Conservation (phyloP, 148 eudicot genomes). For the Chenopodium quinoa region DNA sequence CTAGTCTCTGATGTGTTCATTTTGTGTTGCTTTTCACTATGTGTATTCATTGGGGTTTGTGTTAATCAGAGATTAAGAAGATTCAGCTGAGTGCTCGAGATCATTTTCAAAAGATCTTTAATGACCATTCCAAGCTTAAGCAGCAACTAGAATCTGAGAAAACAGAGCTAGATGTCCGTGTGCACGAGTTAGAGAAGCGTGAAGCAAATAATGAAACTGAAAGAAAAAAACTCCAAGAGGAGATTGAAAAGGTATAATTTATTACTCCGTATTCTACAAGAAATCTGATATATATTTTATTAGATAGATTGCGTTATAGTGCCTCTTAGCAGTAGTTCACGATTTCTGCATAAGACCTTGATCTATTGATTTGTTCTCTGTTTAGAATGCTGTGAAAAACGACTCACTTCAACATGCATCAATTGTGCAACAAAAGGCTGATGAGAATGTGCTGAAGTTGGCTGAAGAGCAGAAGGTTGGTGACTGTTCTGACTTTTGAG, state of each 20-base stretch:
- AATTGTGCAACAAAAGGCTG: constrained; percentile 66
- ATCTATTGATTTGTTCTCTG: constrained; percentile 22
- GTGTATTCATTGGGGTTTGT: constrained; percentile 24
- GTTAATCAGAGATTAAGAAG: constrained; percentile 64
- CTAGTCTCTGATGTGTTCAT: constrained; percentile 4
- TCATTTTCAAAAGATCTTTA: constrained; percentile 74
- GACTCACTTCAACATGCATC: constrained; percentile 67
- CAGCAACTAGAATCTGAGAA: constrained; percentile 64
- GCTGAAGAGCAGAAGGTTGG: constrained; percentile 85
- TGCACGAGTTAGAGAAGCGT: constrained; percentile 78
- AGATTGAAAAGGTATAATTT: constrained; percentile 66
- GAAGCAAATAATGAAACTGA: constrained; percentile 78
- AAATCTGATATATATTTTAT: background rate
- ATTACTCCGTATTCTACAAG: background rate
- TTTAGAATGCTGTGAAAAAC: constrained; percentile 64
- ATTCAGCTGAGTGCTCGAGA: constrained; percentile 77
- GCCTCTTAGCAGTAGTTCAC: background rate
- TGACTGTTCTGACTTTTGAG: background rate
- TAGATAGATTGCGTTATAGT: background rate
- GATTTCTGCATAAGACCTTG: background rate
- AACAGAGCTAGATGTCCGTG: constrained; percentile 65
- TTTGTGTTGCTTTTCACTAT: background rate
- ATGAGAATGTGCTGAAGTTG: constrained; percentile 70
- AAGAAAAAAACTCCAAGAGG: constrained; percentile 74
- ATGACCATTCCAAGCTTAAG: constrained; percentile 83